phyloP scores from a whole-genome alignment of 768 basidiomycete genomes.

The Leccinellum albellum region DNA sequence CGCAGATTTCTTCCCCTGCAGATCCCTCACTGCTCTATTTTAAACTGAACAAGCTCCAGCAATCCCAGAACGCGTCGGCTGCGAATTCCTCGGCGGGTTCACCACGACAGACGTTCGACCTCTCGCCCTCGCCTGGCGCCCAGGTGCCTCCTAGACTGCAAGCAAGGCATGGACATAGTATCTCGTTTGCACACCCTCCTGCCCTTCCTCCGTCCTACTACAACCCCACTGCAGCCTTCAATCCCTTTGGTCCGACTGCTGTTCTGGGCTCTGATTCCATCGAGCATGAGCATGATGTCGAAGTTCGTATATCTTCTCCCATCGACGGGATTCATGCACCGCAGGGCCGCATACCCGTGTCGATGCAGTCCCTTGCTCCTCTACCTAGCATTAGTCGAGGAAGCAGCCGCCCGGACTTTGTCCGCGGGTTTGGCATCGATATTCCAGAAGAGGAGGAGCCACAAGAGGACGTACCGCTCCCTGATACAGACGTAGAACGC shows the following conservation, averaged over 20 bases:
- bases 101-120: slow-evolving; percentile 56
- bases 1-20: slow-evolving; percentile 85
- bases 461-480: slow-evolving; percentile 40
- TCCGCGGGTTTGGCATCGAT: slow-evolving; percentile 77
- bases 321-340: slow-evolving; percentile 45
- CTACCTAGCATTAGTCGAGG: slow-evolving; percentile 35
- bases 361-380: slow-evolving; percentile 43
- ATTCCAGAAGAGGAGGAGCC: slow-evolving; percentile 73
- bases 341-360: slow-evolving; percentile 51
- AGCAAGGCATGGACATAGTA: slow-evolving; percentile 66
- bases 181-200: slow-evolving; percentile 64
- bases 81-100: slow-evolving; percentile 58
- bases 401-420: slow-evolving; percentile 68
- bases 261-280: slow-evolving; percentile 50
- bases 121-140: slow-evolving; percentile 51
- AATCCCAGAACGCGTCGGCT: slow-evolving; percentile 53
- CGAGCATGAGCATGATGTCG: slow-evolving; percentile 27
- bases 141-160: slow-evolving; percentile 36
- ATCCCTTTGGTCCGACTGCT: slow-evolving; percentile 64
- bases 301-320: slow-evolving; percentile 21
- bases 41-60: slow-evolving; percentile 81
- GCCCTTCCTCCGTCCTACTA: slow-evolving; percentile 31
- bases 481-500: slow-evolving; percentile 32
- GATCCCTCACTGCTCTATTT: slow-evolving; percentile 79
- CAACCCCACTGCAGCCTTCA: slow-evolving; percentile 43